Conservation (phyloP, 768 basidiomycete species). For the Strobilomyces confusus region DNA sequence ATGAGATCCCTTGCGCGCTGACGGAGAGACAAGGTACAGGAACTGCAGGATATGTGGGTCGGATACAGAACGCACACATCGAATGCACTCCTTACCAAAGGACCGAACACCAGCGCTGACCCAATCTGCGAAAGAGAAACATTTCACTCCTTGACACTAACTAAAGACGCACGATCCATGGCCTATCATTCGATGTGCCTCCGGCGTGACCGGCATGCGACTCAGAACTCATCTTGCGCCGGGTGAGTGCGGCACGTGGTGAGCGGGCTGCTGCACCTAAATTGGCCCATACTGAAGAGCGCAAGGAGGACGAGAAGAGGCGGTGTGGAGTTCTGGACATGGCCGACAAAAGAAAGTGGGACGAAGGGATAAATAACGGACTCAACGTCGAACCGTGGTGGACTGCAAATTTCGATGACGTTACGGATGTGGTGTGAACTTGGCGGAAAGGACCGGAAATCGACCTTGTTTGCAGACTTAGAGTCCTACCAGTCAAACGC, state of each 20-base stretch:
- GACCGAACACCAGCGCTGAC: constrained; percentile 31
- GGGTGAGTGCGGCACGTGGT: constrained; percentile 13
- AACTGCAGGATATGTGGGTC: constrained; percentile 14
- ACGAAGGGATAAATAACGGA: constrained; percentile 11
- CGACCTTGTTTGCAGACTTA: neutral
- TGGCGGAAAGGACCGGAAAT: constrained; percentile 26
- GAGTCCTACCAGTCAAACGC: neutral
- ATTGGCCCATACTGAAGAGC: constrained; percentile 9
- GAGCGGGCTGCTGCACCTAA: constrained; percentile 9
- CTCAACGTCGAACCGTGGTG: constrained; percentile 7
- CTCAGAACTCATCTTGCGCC: constrained; percentile 27
- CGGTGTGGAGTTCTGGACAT: constrained; percentile 25
- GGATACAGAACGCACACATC: neutral
- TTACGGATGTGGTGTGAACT: constrained; percentile 26
- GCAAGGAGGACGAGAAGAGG: constrained; percentile 15
- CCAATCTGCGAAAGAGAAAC: constrained; percentile 21
- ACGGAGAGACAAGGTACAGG: constrained; percentile 30
- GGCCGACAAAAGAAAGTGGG: neutral
- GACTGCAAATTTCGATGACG: constrained; percentile 26
- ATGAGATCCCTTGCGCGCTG: constrained; percentile 24
- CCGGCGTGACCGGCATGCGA: constrained; percentile 21
- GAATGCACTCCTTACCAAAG: constrained; percentile 19
- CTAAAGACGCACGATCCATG: constrained; percentile 28
- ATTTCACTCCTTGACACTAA: neutral
- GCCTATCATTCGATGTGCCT: constrained; percentile 17